Base-by-base conservation (phyloP, 352 stramenopile species). In the Phytophthora citrophthora region DNA sequence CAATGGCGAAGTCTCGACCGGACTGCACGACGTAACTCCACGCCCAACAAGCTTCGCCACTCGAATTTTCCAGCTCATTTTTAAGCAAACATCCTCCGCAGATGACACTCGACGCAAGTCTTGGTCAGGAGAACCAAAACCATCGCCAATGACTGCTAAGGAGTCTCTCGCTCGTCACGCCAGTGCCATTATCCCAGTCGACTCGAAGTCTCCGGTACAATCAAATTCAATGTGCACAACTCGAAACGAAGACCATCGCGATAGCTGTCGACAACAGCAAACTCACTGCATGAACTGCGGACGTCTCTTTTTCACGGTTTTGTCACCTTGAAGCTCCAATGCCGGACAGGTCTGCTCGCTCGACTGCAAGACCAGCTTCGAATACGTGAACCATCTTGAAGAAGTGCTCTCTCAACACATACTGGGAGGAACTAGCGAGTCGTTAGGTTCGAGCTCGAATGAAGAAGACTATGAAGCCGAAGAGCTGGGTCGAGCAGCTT, bases 281-380 rank as follows among this genome's bases (percentile, higher is more conserved):
- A 31, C 38, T 10, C 31, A 68, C 11, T 75, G 67, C 38, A 16
- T 54, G 1, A 75, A 75, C 20, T 75, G 67, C 27, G 54, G 56
- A 12, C 27, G 57, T n/a, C 9, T 75, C 7, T 75, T 75, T 51
- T 69, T 65, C 44, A 61, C 32, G 34, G 45, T 47, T n/a, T 23
- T 75, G 38, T 75, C 67, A 13, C 36, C 43, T 5, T 15, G 67
- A 16, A 54, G 32, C 26, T 45, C 40, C 18, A 34, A 15, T 31
- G 44, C 36, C 2, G 54, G 31, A 2, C 46, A 50, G 15, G 79
- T 79, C 44, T 85, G 76, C 41, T 82, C 72, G 24, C 52, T 85
- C 10, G 76, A 85, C 63, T 85, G 76, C 59, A 74, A 74, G 55
- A 74, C 57, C 48, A 80, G 62, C 55, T 70, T 70, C 18, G 54